phyloP scores from a whole-genome alignment of 768 basidiomycete genomes.

The Rubroboletus satanas region DNA sequence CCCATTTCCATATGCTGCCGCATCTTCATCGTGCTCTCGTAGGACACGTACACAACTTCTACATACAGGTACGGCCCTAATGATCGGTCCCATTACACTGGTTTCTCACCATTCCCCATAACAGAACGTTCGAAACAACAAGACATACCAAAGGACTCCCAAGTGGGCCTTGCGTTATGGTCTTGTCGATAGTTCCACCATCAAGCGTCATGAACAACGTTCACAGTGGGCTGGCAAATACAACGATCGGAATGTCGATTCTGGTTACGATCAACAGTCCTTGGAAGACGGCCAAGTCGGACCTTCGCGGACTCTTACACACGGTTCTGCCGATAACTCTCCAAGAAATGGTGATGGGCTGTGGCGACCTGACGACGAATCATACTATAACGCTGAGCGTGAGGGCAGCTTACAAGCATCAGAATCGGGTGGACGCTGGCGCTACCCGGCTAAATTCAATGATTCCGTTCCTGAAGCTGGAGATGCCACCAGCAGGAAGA shows the following conservation, averaged over 20 bases:
- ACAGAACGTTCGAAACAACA: conserved; percentile 94
- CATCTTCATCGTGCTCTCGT: conserved; percentile 11
- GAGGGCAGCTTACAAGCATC: conserved; percentile 37
- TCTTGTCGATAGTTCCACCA: conserved; percentile 76
- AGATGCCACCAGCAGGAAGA: conserved; percentile 48
- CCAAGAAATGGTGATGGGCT: conserved; percentile 45
- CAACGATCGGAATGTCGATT: conserved; percentile 71
- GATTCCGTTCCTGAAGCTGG: conserved; percentile 46
- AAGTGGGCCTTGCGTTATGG: conserved; percentile 93
- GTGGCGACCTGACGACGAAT: conserved; percentile 76
- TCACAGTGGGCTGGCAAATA: conserved; percentile 87
- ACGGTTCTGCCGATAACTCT: conserved; percentile 6
- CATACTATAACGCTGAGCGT: conserved; percentile 52
- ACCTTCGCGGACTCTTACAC: conserved; percentile 11
- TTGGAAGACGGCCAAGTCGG: conserved; percentile 76
- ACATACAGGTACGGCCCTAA: conserved; percentile 62
- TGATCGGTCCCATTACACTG: neutral
- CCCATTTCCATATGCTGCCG: neutral
- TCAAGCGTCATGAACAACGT: conserved; percentile 72
- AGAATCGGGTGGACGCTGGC: conserved; percentile 57
- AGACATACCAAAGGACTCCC: conserved; percentile 87
- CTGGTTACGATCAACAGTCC: conserved; percentile 64
- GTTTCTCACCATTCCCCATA: conserved; percentile 5
- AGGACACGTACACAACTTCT: conserved; percentile 93
- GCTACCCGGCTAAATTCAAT: conserved; percentile 81